These are phyloP conservation scores for Carex kokanica DNA, from an alignment of 176 grass and related monocot genomes.

Conservation along the genomic window DNA sequence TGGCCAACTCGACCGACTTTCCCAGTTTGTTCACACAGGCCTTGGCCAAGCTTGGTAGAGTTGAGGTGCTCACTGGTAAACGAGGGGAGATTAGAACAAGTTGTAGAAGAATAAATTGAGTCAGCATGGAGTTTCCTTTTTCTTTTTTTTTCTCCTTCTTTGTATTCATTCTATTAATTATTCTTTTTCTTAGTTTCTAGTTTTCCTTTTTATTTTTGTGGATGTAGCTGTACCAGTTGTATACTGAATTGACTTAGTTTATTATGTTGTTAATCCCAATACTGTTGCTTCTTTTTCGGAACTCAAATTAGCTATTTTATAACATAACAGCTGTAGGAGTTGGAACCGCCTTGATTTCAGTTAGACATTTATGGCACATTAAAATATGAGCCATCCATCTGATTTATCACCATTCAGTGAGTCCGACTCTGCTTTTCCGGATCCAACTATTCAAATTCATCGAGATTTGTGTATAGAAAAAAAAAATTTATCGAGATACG, in stretches of 20 bases:
- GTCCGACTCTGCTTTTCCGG: too few species aligned
- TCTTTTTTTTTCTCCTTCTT: not conserved
- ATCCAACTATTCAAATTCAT: too few species aligned
- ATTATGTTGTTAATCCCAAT: not conserved
- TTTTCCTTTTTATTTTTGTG: not conserved
- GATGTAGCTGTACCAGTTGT: conserved; percentile 4
- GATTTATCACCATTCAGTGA: not conserved
- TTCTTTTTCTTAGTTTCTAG: not conserved
- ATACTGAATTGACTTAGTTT: not conserved
- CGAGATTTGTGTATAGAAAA: too few species aligned
- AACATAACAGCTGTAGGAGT: not conserved
- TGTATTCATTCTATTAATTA: not conserved
- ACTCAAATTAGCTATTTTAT: not conserved
- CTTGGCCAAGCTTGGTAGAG: conserved; percentile 52
- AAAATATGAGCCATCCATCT: not conserved
- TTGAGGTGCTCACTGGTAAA: conserved; percentile 63
- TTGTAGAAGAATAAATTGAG: conserved; percentile 53
- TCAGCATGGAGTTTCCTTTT: not conserved
- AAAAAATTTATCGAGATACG: too few species aligned
- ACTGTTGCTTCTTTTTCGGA: not conserved
- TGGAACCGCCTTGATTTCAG: not conserved
- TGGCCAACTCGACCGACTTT: conserved; percentile 40
- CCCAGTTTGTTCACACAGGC: conserved; percentile 49
- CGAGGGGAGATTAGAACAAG: conserved; percentile 54
- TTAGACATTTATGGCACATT: not conserved